Conservation (phyloP, 129 eudicot species). For the Pittosporum tobira region DNA sequence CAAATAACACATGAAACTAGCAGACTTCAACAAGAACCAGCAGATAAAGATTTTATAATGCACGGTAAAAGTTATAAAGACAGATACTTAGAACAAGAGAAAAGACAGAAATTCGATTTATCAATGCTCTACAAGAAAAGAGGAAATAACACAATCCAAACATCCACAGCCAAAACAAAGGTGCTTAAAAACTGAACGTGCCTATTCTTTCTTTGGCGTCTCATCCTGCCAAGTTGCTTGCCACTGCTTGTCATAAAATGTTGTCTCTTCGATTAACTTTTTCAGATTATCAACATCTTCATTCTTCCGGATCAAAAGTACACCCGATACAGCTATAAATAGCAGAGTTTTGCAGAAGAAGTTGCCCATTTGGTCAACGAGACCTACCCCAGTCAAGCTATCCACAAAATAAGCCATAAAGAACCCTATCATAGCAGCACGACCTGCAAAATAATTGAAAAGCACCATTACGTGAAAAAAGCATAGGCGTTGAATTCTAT, state of each 20-base stretch:
- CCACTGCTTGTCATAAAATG: slow-evolving; percentile 98
- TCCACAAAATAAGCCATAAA: slow-evolving; percentile 98
- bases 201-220: slow-evolving; percentile 37
- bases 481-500: neutral
- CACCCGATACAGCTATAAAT: slow-evolving; percentile 80
- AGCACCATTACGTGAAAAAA: neutral
- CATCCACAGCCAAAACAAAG: neutral
- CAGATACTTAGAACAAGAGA: neutral
- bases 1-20: no score
- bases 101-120: neutral
- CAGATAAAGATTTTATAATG: neutral
- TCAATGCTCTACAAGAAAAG: neutral
- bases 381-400: slow-evolving; percentile 94
- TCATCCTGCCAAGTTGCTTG: slow-evolving; percentile 99
- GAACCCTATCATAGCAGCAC: slow-evolving; percentile 99
- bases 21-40: no score
- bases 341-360: slow-evolving; percentile 96
- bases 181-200: neutral
- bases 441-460: slow-evolving; percentile 42
- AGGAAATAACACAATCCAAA: neutral
- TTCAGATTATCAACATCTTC: slow-evolving; percentile 78
- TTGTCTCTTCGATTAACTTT: slow-evolving; percentile 80
- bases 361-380: slow-evolving; percentile 97
- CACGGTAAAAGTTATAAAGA: no score
- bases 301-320: slow-evolving; percentile 77